These are phyloP conservation scores for Trametes versicolor DNA, from an alignment of 1,284 basidiomycete species.

Conservation along the genomic window DNA sequence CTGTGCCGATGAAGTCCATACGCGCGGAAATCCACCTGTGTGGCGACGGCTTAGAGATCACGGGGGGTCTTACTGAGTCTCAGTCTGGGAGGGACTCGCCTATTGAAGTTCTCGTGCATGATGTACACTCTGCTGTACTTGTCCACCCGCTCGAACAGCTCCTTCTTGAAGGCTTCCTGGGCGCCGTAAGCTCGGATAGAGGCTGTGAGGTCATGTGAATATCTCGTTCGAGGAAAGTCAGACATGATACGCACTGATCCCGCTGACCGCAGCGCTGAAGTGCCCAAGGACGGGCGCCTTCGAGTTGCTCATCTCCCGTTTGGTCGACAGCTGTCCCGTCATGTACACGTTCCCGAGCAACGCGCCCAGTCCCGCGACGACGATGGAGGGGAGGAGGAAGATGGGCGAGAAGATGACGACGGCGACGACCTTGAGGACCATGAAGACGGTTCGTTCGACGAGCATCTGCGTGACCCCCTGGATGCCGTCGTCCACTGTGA, in stretches of 20 bases:
- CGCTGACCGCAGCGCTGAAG: constrained; percentile 74
- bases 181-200: constrained; percentile 72
- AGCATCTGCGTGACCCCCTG: constrained; percentile 25
- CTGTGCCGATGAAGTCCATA: constrained; percentile 58
- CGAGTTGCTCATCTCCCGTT: constrained; percentile 78
- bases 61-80: too few species aligned
- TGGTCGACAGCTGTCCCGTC: constrained; percentile 78
- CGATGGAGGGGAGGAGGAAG: constrained; percentile 50
- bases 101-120: constrained; percentile 63
- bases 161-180: constrained; percentile 55
- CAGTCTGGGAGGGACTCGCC: constrained; percentile 49
- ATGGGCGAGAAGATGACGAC: constrained; percentile 57
- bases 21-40: constrained; percentile 35
- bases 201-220: constrained; percentile 44
- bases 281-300: constrained; percentile 73
- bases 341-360: constrained; percentile 64
- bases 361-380: constrained; percentile 55
- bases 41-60: too few species aligned
- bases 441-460: constrained; percentile 42
- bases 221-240: neutral
- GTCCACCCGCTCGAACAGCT: constrained; percentile 58
- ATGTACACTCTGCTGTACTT: constrained; percentile 56
- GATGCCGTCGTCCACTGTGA: constrained; percentile 17
- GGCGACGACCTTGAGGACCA: constrained; percentile 52
- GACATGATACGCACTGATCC: constrained; percentile 59